Evolutionary conservation across 345 rosid genomes (phyloP).

Genomic region (Eucalyptus tenuipes): DNA sequence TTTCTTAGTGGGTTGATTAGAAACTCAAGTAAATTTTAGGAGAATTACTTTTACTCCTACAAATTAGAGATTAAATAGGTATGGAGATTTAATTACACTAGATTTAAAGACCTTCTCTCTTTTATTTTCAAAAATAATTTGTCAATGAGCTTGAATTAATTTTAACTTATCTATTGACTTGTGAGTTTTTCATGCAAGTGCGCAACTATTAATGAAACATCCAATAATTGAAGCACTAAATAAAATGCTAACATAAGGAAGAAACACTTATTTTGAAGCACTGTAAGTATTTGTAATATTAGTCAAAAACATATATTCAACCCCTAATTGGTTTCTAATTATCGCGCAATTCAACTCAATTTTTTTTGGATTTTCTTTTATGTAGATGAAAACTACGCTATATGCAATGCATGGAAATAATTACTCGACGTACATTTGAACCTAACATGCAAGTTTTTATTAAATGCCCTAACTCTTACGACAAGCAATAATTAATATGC

Average conservation of each 20-base stretch:
- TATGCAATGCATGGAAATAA: not conserved
- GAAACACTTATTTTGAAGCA: not conserved
- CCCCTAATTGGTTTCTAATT: not conserved
- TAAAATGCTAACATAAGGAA: too few species aligned
- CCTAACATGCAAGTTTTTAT: too few species aligned
- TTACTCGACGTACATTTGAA: not conserved
- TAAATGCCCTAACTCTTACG: not conserved
- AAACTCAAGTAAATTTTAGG: not conserved
- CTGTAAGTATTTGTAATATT: too few species aligned
- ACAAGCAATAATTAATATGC: not conserved
- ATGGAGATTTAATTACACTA: not conserved
- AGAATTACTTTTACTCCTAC: not conserved
- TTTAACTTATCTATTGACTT: not conserved
- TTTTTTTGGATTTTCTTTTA: not conserved
- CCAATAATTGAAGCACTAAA: not conserved
- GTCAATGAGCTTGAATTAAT: not conserved
- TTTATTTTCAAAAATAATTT: not conserved
- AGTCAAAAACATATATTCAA: not conserved
- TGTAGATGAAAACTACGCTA: not conserved
- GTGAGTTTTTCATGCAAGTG: not conserved
- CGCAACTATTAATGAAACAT: too few species aligned
- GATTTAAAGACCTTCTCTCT: not conserved
- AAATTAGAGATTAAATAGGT: not conserved
- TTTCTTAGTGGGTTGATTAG: not conserved
- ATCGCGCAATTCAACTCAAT: accelerated